These are phyloP conservation scores for Fusarium beomiforme DNA, from an alignment of 2,329 filamentous ascomycete species.

Conservation along the genomic window DNA sequence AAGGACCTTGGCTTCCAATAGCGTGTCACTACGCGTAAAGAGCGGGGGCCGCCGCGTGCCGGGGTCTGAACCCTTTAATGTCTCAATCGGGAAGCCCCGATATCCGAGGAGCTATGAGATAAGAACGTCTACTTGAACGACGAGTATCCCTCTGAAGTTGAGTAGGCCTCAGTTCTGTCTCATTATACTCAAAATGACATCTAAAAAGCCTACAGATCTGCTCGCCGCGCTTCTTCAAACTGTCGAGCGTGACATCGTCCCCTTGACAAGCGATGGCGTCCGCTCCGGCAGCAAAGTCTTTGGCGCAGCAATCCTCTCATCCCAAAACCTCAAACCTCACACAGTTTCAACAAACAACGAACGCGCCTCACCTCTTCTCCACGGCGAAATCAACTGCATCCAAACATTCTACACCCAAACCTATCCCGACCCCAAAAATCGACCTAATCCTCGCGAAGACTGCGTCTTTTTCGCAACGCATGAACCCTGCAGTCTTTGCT, in stretches of 20 bases:
- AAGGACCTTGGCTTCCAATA: background rate
- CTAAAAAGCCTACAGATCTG: slow-evolving; percentile 37
- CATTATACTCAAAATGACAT: background rate
- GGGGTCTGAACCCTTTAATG: background rate
- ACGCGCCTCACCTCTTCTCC: slow-evolving; percentile 62
- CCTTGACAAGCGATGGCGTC: slow-evolving; percentile 61
- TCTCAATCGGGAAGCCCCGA: slow-evolving; percentile 6
- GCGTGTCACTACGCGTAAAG: background rate
- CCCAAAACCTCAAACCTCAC: slow-evolving; percentile 52
- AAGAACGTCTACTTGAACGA: slow-evolving; percentile 2
- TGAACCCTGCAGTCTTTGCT: slow-evolving; percentile 67
- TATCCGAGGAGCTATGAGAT: background rate
- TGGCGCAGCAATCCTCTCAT: slow-evolving; percentile 63
- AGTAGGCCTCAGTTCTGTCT: accelerated
- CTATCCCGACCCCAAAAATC: slow-evolving; percentile 47
- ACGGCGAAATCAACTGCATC: slow-evolving; percentile 70
- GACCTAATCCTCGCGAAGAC: slow-evolving; percentile 53
- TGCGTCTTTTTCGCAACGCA: slow-evolving; percentile 69
- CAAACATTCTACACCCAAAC: slow-evolving; percentile 62
- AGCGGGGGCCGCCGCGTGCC: slow-evolving; percentile 13
- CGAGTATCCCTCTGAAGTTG: background rate
- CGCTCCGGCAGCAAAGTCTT: slow-evolving; percentile 65
- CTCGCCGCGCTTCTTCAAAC: slow-evolving; percentile 54
- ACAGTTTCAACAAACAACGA: slow-evolving; percentile 67
- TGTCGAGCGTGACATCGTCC: slow-evolving; percentile 60